These are phyloP conservation scores for Marasmius sp. DNA, from an alignment of 1,284 basidiomycete species.

Conservation along the genomic window DNA sequence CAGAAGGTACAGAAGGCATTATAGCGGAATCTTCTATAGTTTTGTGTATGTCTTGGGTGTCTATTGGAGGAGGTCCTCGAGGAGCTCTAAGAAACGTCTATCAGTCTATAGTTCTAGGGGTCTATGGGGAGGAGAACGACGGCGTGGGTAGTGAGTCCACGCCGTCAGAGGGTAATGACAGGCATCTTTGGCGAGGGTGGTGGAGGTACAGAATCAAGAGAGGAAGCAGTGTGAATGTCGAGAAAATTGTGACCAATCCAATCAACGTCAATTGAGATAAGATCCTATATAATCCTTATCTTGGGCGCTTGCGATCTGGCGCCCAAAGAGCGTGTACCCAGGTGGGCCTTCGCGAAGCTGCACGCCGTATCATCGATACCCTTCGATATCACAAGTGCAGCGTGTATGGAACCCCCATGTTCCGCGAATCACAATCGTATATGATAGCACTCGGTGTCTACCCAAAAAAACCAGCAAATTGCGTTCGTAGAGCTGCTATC, in stretches of 20 bases:
- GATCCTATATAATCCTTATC: neutral
- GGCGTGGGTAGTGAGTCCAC: conserved; percentile 24
- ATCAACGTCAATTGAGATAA: neutral
- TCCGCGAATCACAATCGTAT: no score
- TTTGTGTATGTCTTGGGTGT: neutral
- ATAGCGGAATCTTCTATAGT: neutral
- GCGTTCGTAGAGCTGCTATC: no score
- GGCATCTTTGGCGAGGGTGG: conserved; percentile 31
- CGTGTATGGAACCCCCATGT: no score
- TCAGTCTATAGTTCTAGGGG: conserved; percentile 28
- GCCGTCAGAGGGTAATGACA: conserved; percentile 35
- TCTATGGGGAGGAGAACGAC: conserved; percentile 7
- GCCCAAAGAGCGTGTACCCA: no score
- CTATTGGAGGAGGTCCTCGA: neutral
- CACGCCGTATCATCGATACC: no score
- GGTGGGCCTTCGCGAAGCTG: no score
- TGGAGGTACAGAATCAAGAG: neutral
- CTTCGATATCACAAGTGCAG: no score
- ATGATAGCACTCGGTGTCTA: no score
- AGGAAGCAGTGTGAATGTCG: neutral
- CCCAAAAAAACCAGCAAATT: no score
- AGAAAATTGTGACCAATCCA: neutral
- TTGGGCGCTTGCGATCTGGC: neutral
- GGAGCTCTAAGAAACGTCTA: conserved; percentile 20
- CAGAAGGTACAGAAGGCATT: neutral